These are phyloP conservation scores for Noccaea caerulescens DNA, from an alignment of 345 rosid species.

Conservation along the genomic window DNA sequence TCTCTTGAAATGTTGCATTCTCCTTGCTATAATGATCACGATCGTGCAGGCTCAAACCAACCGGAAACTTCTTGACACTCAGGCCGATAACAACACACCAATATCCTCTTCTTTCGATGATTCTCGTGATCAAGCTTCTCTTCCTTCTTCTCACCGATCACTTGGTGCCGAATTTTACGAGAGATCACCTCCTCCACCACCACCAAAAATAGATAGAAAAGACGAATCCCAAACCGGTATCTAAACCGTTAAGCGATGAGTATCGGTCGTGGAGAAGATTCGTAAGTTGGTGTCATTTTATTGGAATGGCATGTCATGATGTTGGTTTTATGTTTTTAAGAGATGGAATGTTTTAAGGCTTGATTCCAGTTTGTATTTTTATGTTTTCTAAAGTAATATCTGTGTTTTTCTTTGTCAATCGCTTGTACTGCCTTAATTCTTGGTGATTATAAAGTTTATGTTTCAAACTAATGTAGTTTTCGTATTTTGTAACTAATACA, in stretches of 20 bases:
- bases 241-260: not conserved
- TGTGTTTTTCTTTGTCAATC: not conserved
- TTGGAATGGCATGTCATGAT: not conserved
- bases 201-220: not conserved
- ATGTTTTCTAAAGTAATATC: not conserved
- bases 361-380: not conserved
- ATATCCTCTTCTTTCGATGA: conserved; percentile 1
- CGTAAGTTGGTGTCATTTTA: not conserved
- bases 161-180: conserved; percentile 28
- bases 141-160: conserved; percentile 32
- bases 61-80: conserved; percentile 18
- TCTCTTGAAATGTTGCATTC: conserved; percentile 21
- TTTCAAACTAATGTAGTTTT: not conserved
- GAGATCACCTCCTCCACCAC: conserved; percentile 36
- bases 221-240: conserved; percentile 4
- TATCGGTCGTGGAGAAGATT: not conserved
- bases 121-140: conserved; percentile 4
- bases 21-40: conserved; percentile 15
- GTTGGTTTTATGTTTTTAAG: not conserved
- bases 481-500: not conserved
- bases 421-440: not conserved
- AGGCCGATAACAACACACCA: not conserved
- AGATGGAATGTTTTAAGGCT: not conserved
- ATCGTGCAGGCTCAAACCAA: conserved; percentile 30
- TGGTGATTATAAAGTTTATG: conserved; percentile 5